phyloP scores from a whole-genome alignment of 192 early-diverging fungal genomes.

The Backusella morwellensis region DNA sequence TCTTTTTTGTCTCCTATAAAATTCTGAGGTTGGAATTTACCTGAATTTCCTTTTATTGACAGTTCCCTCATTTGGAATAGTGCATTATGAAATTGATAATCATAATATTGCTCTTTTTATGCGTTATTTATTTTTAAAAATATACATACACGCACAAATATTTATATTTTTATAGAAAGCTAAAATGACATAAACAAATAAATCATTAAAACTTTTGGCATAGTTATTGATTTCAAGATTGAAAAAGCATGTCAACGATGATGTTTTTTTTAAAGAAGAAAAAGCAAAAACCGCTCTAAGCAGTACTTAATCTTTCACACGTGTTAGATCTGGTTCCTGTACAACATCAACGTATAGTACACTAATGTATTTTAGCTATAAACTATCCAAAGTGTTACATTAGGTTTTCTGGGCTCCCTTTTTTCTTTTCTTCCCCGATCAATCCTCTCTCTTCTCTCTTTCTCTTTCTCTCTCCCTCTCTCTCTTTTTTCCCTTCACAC shows the following conservation, averaged over 20 bases:
- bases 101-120: not conserved
- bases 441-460: not conserved
- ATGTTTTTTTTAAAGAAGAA: not conserved
- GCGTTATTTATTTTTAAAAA: not conserved
- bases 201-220: not conserved
- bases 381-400: constrained; percentile 6
- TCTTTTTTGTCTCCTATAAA: constrained; percentile 4
- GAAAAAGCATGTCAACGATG: not conserved
- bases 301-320: not conserved
- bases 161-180: not conserved
- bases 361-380: constrained; percentile 6
- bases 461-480: not conserved
- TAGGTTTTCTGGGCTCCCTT: not conserved
- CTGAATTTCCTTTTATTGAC: constrained; percentile 1
- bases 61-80: not conserved
- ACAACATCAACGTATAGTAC: not conserved
- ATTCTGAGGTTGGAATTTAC: not conserved
- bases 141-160: not conserved
- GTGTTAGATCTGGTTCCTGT: not conserved
- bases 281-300: not conserved
- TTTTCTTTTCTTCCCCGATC: not conserved
- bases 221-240: not conserved
- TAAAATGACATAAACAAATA: not conserved
- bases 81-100: not conserved
- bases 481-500: not conserved